Conservation (phyloP, 2,329 filamentous ascomycete genomes). For the Phaeophleospora eucalypticola region DNA sequence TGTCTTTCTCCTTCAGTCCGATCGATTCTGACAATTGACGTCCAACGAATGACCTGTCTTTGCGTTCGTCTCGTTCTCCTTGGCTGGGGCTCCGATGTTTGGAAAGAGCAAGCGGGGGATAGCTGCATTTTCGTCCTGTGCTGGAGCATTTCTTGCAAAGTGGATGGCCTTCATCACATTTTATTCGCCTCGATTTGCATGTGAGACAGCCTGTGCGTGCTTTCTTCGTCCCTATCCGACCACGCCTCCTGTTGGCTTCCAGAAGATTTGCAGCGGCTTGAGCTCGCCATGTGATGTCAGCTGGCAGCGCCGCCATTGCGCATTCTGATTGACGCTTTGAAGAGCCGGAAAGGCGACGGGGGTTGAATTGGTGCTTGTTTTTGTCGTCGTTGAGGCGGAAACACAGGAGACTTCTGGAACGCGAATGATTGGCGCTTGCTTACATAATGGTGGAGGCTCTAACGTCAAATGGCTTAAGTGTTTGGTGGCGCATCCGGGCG, state of each 20-base stretch:
- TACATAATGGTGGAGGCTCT: no score
- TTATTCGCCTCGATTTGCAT: slow-evolving; percentile 46
- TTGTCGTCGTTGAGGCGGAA: no score
- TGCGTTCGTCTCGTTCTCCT: no score
- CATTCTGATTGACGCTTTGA: no score
- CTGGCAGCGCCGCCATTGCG: no score
- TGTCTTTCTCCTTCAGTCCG: slow-evolving; percentile 9
- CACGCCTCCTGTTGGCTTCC: slow-evolving; percentile 16
- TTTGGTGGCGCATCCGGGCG: no score
- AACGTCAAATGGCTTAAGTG: no score
- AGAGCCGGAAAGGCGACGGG: no score
- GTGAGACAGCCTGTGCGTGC: slow-evolving; percentile 17
- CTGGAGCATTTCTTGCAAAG: slow-evolving; percentile 50
- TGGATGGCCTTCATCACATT: slow-evolving; percentile 54
- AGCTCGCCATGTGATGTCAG: slow-evolving; percentile 2
- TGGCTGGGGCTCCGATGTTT: background rate
- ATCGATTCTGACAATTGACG: slow-evolving; percentile 6
- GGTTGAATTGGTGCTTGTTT: no score
- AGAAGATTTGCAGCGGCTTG: slow-evolving; percentile 2
- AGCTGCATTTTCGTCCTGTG: slow-evolving; percentile 51
- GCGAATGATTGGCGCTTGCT: no score
- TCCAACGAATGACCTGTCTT: background rate
- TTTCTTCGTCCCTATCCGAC: slow-evolving; percentile 19
- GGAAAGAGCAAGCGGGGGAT: no score
- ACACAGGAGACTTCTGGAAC: no score